Evolutionary conservation across 2,329 filamentous ascomycete genomes (phyloP), one percentile per base, ranked within the genome.

Genomic region (Exophiala sp.): DNA sequence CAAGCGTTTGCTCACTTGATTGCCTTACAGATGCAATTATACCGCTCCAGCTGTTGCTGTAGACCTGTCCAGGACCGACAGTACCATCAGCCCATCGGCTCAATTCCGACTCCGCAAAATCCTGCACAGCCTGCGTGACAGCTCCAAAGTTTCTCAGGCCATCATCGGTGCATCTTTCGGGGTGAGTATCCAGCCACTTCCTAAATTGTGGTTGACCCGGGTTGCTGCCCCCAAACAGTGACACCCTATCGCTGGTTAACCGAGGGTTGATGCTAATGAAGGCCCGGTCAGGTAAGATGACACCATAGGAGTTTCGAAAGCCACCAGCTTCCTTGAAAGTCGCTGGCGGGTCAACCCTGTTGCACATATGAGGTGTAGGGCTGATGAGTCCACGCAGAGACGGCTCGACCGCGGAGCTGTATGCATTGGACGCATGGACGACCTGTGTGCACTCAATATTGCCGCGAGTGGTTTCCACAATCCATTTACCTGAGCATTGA

Each of bases 391-490:
- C 41, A 30, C 41, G 22, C 19, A 43, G 24, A 2, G 24, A 29
- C 14, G 41, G 41, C 16, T 43, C 41, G 14, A 43, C 22, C 16
- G 41, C 41, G n/a, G 41, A 29, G 41, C 41, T 43, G 22, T 43
- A 43, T 32, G 41, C 41, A 43, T 43, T 43, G 22, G 41, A 30
- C 13, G 41, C 41, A 30, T 43, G 41, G 23, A 43, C 27, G 18
- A 43, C 41, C 19, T 43, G 41, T 18, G 23, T 13, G 24, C 41
- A 43, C 9, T 43, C 41, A 30, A 43, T 43, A 2, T 43, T 19
- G 11, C 41, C 41, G 22, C 41, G 41, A 3, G 29, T n/a, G 9
- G 23, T 29, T 13, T 29, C 41, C 16, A 43, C 41, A 21, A 32
- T 43, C 41, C 41, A 43, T 43, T 14, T 43, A 13, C 22, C 27